Conservation (phyloP, 1,284 basidiomycete species). For the Violaceomyces palustris region DNA sequence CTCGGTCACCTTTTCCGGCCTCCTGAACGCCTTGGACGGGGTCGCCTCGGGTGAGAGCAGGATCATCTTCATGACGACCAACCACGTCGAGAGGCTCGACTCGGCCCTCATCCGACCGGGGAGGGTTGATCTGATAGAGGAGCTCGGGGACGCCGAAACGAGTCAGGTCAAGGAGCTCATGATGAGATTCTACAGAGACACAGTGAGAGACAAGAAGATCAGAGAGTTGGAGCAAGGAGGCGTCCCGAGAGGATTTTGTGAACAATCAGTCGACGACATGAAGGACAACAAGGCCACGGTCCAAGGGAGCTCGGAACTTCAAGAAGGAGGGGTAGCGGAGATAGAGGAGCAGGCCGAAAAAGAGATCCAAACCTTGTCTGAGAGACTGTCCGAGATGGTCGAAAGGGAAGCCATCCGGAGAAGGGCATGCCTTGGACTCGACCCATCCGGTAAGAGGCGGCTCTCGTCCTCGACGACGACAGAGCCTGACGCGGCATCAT, state of each 20-base stretch:
- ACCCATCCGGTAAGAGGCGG: no score
- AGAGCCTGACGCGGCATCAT: no score
- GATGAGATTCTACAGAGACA: constrained; percentile 68
- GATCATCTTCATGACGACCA: constrained; percentile 99
- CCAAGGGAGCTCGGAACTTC: no score
- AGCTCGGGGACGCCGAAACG: constrained; percentile 82
- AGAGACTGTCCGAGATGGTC: constrained; percentile 16
- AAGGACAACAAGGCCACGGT: neutral
- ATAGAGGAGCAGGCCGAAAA: constrained; percentile 10
- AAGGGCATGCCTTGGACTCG: constrained; percentile 18
- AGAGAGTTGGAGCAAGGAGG: neutral
- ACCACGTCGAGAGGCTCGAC: constrained; percentile 68
- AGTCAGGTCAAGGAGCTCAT: constrained; percentile 76
- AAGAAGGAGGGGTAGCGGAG: neutral
- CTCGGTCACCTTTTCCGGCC: constrained; percentile 92
- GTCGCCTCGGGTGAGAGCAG: constrained; percentile 87
- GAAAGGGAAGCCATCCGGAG: constrained; percentile 16
- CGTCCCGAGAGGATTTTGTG: no score
- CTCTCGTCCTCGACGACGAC: no score
- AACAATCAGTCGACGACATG: neutral
- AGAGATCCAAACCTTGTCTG: constrained; percentile 13
- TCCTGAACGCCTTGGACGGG: constrained; percentile 94
- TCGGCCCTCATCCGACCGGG: constrained; percentile 92
- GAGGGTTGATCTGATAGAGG: constrained; percentile 77
- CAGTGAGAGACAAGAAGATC: constrained; percentile 16